Conservation (phyloP, 2,329 filamentous ascomycete genomes). For the Periconia sp. region DNA sequence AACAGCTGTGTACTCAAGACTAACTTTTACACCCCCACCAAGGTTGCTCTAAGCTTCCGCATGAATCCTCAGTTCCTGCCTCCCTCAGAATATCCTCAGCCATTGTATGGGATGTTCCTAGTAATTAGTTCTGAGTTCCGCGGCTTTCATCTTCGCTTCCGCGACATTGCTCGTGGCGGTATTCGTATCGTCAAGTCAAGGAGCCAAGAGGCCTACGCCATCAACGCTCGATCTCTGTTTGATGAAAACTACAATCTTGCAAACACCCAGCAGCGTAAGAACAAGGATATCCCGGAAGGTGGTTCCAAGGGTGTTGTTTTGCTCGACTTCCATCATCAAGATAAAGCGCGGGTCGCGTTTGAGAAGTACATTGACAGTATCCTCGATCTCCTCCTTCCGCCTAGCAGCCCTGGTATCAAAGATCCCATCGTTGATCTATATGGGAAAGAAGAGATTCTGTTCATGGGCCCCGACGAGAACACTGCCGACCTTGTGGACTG, state of each 20-base stretch:
- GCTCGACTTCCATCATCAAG: slow-evolving; percentile 90
- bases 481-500: slow-evolving; percentile 96
- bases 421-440: slow-evolving; percentile 97
- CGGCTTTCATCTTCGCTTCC: slow-evolving; percentile 96
- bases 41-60: slow-evolving; percentile 96
- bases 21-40: slow-evolving; percentile 97
- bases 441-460: slow-evolving; percentile 94
- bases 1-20: slow-evolving; percentile 94
- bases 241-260: slow-evolving; percentile 99
- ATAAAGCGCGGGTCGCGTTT: slow-evolving; percentile 89
- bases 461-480: slow-evolving; percentile 99
- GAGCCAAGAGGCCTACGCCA: slow-evolving; percentile 92
- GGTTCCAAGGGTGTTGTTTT: slow-evolving; percentile 98
- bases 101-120: slow-evolving; percentile 97
- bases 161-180: slow-evolving; percentile 93
- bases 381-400: slow-evolving; percentile 88
- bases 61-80: slow-evolving; percentile 89
- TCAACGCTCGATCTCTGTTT: slow-evolving; percentile 95
- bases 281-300: slow-evolving; percentile 99
- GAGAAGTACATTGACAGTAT: slow-evolving; percentile 99
- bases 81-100: slow-evolving; percentile 88
- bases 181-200: slow-evolving; percentile 99
- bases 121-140: slow-evolving; percentile 96
- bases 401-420: slow-evolving; percentile 94
- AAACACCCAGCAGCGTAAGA: slow-evolving; percentile 98